A percentile compares a stretch with the other conserved stretches of the same genome.
Conservation (phyloP, 176 grass and related monocot species). For the Rhipidocladum racemiflorum region DNA sequence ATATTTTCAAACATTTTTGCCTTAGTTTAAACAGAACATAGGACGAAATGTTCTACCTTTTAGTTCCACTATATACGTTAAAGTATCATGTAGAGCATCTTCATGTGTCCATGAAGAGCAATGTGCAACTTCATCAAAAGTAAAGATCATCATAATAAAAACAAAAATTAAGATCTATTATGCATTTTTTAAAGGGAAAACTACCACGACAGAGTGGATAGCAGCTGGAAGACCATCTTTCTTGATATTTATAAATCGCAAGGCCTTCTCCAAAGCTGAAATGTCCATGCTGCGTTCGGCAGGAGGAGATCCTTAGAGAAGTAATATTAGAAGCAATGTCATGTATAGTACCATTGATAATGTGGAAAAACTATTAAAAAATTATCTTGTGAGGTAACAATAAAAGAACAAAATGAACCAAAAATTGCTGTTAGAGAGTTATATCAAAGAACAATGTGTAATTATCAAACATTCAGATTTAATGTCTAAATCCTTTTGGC, state of each 20-base stretch:
- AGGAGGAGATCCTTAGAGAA: conserved; percentile 99
- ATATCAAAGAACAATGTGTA: neutral
- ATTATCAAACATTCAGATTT: neutral
- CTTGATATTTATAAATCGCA: conserved; percentile 80
- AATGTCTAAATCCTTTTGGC: neutral
- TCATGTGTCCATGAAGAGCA: neutral
- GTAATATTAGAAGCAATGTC: conserved; percentile 78
- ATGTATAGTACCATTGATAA: conserved; percentile 52
- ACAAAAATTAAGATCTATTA: neutral
- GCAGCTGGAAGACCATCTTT: conserved; percentile 86
- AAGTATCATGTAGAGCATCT: neutral
- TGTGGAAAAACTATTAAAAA: conserved; percentile 15
- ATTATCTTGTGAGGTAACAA: conserved; percentile 14
- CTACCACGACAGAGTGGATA: conserved; percentile 94
- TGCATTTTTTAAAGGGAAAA: conserved; percentile 25
- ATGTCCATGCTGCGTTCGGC: conserved; percentile 94
- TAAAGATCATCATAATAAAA: conserved; percentile 1
- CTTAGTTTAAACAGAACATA: conserved; percentile 12
- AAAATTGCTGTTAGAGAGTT: conserved; percentile 1
- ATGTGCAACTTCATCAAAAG: neutral
- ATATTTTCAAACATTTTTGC: conserved; percentile 3
- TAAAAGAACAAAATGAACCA: conserved; percentile 14
- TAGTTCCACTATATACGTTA: neutral
- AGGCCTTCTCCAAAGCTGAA: conserved; percentile 83
- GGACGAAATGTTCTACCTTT: neutral